Evolutionary conservation across 192 early-diverging fungal genomes (phyloP).

Genomic region (Paraglomus brasilianum): DNA sequence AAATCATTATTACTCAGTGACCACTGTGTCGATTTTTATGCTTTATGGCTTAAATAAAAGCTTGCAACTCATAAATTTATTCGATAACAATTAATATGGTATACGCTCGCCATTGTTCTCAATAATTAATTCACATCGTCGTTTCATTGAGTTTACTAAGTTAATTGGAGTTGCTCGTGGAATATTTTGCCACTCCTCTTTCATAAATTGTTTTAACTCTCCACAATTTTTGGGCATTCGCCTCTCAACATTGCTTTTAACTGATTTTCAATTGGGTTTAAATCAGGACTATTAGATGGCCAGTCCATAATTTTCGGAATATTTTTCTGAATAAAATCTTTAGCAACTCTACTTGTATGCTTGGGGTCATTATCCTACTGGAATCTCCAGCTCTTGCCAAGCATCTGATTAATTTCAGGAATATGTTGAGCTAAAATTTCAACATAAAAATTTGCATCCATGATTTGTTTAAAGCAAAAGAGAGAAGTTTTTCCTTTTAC

Average conservation of each 20-base stretch:
- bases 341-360: slow-evolving; percentile 15
- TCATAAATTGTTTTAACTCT: slow-evolving; percentile 11
- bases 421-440: slow-evolving; percentile 2
- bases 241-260: slow-evolving; percentile 10
- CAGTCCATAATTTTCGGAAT: slow-evolving; percentile 9
- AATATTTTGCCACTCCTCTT: background rate
- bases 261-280: too few species aligned
- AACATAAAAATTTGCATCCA: slow-evolving; percentile 23
- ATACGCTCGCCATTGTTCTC: too few species aligned
- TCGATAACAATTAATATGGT: too few species aligned
- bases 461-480: slow-evolving; percentile 20
- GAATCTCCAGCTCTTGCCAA: background rate
- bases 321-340: slow-evolving; percentile 3
- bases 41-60: too few species aligned
- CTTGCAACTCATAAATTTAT: too few species aligned
- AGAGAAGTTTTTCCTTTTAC: background rate
- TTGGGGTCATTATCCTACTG: slow-evolving; percentile 17
- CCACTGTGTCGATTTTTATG: too few species aligned
- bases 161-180: background rate
- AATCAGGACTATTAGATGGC: slow-evolving; percentile 11
- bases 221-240: slow-evolving; percentile 15
- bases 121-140: too few species aligned
- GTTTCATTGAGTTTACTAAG: background rate
- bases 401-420: slow-evolving; percentile 14
- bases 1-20: too few species aligned